A percentile compares a stretch with the other conserved stretches of the same genome.
Conservation (phyloP, 2,329 filamentous ascomycete genomes). For the Chaetomium globosum region DNA sequence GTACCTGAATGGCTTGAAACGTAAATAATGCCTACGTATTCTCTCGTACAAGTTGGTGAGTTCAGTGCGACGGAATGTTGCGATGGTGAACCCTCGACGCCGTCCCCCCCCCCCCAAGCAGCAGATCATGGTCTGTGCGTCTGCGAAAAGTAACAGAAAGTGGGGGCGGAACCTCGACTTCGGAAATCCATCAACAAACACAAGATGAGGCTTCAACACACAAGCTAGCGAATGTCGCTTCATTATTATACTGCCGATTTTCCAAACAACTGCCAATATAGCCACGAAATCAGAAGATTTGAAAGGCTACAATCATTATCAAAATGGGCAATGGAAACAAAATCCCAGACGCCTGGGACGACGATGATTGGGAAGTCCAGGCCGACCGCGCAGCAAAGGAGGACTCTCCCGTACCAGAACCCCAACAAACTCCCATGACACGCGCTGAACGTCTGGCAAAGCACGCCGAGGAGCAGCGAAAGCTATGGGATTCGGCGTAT, state of each 20-base stretch:
- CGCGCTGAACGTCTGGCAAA: constrained; percentile 77
- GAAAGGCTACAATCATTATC: background rate
- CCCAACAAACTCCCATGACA: constrained; percentile 53
- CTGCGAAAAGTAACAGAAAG: background rate
- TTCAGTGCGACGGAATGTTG: background rate
- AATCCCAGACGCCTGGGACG: constrained; percentile 79
- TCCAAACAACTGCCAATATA: background rate
- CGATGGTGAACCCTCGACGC: too few species aligned
- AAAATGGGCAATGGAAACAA: constrained; percentile 54
- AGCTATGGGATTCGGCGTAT: constrained; percentile 88
- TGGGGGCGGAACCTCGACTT: background rate
- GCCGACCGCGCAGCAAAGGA: constrained; percentile 61
- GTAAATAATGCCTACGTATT: too few species aligned
- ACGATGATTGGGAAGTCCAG: constrained; percentile 78
- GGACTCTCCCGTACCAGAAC: constrained; percentile 41
- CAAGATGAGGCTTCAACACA: background rate
- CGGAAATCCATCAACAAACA: background rate
- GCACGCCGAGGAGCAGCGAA: constrained; percentile 81
- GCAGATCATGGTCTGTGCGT: background rate
- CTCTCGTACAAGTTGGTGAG: background rate
- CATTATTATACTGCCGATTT: background rate
- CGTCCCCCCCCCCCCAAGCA: background rate
- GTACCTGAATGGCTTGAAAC: too few species aligned
- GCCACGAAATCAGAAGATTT: background rate
- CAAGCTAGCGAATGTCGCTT: too few species aligned